Conservation (phyloP, 805 yeast genomes). For the Myxozyma geophila region DNA sequence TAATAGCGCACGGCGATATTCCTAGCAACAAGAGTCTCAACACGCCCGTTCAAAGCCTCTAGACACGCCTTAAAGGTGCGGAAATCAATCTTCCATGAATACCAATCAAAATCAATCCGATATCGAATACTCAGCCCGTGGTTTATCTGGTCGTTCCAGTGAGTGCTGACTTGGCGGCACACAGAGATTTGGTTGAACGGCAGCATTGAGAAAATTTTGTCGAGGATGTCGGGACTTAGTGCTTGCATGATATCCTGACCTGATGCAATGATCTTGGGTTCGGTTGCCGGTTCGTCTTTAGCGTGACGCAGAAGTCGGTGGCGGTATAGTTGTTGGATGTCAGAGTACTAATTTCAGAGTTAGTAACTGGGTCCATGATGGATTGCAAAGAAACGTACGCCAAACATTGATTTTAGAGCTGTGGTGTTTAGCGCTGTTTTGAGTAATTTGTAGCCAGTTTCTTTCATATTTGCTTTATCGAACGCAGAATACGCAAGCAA, state of each 20-base stretch:
- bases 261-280: not conserved
- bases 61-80: not conserved
- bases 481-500: constrained; percentile 11
- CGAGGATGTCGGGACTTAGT: constrained; percentile 5
- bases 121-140: not conserved
- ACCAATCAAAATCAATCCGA: constrained; percentile 7
- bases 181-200: not conserved
- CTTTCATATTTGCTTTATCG: constrained; percentile 2
- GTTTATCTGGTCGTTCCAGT: constrained; percentile 2
- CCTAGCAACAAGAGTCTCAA: not conserved
- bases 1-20: constrained; percentile 5
- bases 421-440: not conserved
- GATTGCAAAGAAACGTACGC: not conserved
- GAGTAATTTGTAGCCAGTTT: not conserved
- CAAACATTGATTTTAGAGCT: not conserved
- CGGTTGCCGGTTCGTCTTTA: not conserved
- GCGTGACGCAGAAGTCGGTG: not conserved
- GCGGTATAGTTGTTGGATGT: constrained; percentile 8
- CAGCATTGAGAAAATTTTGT: not conserved
- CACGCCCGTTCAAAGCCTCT: not conserved
- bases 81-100: constrained; percentile 5
- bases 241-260: not conserved
- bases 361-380: not conserved
- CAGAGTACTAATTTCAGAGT: not conserved
- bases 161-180: not conserved